Evolutionary conservation across 305 asterid species (phyloP), one percentile per base, ranked within the genome.

Genomic region (Fraxinus velutina): DNA sequence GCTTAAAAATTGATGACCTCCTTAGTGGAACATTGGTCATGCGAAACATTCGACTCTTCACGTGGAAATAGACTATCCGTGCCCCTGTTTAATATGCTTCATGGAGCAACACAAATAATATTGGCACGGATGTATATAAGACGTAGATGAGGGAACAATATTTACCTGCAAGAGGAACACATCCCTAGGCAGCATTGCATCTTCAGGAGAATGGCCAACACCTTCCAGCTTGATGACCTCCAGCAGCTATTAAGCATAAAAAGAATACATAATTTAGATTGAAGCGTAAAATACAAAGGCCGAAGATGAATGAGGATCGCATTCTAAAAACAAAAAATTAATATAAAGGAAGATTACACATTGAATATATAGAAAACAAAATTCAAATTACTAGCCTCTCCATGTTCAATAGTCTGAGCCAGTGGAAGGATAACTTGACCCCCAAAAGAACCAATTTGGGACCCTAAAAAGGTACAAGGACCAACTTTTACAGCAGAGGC

Each of bases 161-260:
- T 88, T 84, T 85, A 92, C 98, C 93, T 94, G 98, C 88, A 94
- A 85, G 21, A 94, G 96, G 86, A 94, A 90, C 83, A 94, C 81
- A 73, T 94, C 98, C 82, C 97, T 87, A 7, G 94, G 90, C 92
- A 94, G 91, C 85, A 94, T 85, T n/a, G 89, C 87, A 77, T 93
- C 98, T 88, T 93, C 98, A 9, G 96, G 92, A 83, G 93, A 85
- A 83, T 92, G 89, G 71, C 92, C 89, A 29, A 93, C 88, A 74
- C 94, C 97, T 85, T 94, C 98, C 85, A 94, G 86, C 87, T 93
- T 94, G 82, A 94, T 91, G 64, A 94, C 97, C 90, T 94, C 98
- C 89, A 94, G 89, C 88, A 94, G 89, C 98, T 94, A 83, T 79
- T 73, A 75, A 71, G 83, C 82, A 84, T 62, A 30, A 77, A 70